Evolutionary conservation across 2,329 filamentous ascomycete species (phyloP), one percentile per base, ranked within the genome.

Genomic region (Cladorrhinum sp.): DNA sequence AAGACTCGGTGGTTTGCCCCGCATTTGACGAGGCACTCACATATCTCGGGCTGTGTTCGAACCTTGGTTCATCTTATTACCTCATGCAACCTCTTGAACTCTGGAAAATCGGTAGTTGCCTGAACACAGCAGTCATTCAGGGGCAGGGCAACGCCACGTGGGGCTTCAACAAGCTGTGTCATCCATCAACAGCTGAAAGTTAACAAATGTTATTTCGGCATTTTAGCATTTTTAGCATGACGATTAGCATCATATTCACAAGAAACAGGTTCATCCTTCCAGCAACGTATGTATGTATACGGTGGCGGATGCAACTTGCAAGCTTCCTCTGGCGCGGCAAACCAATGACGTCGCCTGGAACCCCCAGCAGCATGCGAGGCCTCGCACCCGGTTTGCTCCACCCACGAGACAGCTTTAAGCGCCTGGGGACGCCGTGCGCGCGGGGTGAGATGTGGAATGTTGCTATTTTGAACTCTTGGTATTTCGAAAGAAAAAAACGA

Each of bases 351-450:
- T 69, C 66, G 64, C 50, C 48, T 38, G 36, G 50, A 45, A 62
- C 56, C 54, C 51, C n/a, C n/a, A n/a, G n/a, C 50, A 45, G 10
- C 18, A 45, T 45, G 54, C 59, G 67, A 68, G 66, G 67, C 67
- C 66, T 68, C 66, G 41, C 57, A 62, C 60, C 41, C 29, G 13
- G 29, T 55, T 29, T 62, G 65, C 64, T 66, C 68, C 68, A 69
- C 67, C 69, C 67, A 69, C 57, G 41, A 38, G 49, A 32, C 53
- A 51, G 51, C 65, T 68, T 62, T 70, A 70, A 70, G 68, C 68
- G 68, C 68, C 65, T 62, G 57, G 29, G 8, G 58, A 53, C 61
- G n/a, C 16, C 18, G 20, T 18, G 18, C n/a, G 23, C 38, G 66
- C 66, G 65, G 64, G 64, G 62, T 63, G 62, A 60, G n/a, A 25